phyloP scores from a whole-genome alignment of 148 eudicot species.

The Salicornia ramosissima region DNA sequence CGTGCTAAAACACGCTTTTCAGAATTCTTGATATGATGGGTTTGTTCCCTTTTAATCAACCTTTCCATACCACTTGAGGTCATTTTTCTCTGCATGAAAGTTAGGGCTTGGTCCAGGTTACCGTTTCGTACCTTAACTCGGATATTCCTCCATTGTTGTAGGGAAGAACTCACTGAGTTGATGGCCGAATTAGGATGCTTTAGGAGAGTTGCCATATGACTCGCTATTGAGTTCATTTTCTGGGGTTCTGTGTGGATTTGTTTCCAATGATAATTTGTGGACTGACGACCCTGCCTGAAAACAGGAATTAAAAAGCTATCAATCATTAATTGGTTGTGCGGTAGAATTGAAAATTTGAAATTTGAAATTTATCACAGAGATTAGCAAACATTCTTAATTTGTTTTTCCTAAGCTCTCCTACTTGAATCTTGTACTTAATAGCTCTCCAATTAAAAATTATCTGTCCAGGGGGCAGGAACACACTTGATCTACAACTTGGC shows the following conservation, averaged over 20 bases:
- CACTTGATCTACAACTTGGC: not conserved
- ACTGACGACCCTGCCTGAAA: too few relatives aligned
- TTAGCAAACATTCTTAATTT: too few relatives aligned
- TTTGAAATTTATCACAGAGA: too few relatives aligned
- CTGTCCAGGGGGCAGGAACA: too few relatives aligned
- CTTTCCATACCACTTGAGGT: slow-evolving; percentile 71
- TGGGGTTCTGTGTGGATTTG: not conserved
- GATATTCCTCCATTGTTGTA: slow-evolving; percentile 77
- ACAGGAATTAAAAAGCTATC: not conserved
- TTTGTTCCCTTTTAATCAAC: slow-evolving; percentile 50
- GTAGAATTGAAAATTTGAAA: too few relatives aligned
- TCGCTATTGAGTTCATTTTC: slow-evolving; percentile 8
- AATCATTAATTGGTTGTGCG: not conserved
- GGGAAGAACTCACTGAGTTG: slow-evolving; percentile 24
- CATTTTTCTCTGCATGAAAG: slow-evolving; percentile 68
- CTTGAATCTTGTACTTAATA: too few relatives aligned
- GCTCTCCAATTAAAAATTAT: not conserved
- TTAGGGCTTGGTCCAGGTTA: slow-evolving; percentile 62
- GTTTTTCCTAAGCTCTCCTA: not conserved
- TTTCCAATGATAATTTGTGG: not conserved
- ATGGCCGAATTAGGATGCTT: slow-evolving; percentile 21
- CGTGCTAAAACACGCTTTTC: slow-evolving; percentile 81
- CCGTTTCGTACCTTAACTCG: slow-evolving; percentile 54
- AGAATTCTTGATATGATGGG: slow-evolving; percentile 66
- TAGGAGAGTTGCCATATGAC: not conserved